These are phyloP conservation scores for Saururus chinensis DNA, from an alignment of 164 flowering plant species.

Conservation along the genomic window DNA sequence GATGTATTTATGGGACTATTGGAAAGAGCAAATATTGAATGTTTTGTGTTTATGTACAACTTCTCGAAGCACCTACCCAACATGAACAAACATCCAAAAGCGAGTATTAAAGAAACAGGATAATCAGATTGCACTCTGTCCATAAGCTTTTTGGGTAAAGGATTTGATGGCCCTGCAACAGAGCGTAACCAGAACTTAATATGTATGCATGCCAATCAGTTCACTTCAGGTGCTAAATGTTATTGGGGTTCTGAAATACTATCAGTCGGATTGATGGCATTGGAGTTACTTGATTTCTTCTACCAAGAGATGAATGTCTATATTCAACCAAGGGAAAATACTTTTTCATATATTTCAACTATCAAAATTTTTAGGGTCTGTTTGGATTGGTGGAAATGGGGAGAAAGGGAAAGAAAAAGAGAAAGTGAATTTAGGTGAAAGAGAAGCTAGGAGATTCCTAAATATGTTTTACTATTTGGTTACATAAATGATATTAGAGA, in stretches of 20 bases:
- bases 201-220: conserved; percentile 21
- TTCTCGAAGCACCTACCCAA: conserved; percentile 9
- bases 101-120: conserved; percentile 17
- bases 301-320: conserved; percentile 7
- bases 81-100: conserved; percentile 3
- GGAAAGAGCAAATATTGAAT: conserved; percentile 25
- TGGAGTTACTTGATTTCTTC: conserved; percentile 28
- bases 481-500: no score
- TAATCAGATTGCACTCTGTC: conserved; percentile 15
- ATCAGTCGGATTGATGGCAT: conserved; percentile 25
- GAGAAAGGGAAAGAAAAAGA: no score
- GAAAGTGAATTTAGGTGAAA: no score
- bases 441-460: no score
- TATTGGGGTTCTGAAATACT: conserved; percentile 31
- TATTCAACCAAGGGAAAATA: conserved; percentile 16
- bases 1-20: conserved; percentile 39
- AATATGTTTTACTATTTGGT: no score
- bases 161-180: conserved; percentile 9
- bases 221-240: conserved; percentile 19
- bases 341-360: conserved; percentile 22
- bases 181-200: conserved; percentile 13
- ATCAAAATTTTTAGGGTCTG: conserved; percentile 21
- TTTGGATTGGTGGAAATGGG: no score
- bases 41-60: conserved; percentile 24
- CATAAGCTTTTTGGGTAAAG: conserved; percentile 46